Evolutionary conservation across 129 eudicot genomes (phyloP).

Genomic region (Escallonia rubra): DNA sequence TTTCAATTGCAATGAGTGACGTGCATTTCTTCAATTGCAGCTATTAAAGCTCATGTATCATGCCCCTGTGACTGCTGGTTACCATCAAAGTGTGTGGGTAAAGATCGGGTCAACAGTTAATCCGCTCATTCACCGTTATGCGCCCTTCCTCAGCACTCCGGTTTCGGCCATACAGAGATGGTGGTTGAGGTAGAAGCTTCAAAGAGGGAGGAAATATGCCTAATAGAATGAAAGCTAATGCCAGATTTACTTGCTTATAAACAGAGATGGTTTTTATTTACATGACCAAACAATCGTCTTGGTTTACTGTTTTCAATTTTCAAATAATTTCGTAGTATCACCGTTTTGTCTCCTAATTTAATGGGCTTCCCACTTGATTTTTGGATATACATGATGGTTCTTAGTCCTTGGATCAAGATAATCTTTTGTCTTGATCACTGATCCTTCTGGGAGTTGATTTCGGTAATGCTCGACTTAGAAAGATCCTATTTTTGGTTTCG

Average conservation of each 20-base stretch:
- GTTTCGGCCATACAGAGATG: constrained; percentile 64
- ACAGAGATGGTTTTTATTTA: too few relatives aligned
- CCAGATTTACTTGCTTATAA: too few relatives aligned
- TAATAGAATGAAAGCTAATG: too few relatives aligned
- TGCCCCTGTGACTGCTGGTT: constrained; percentile 81
- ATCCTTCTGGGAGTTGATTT: too few relatives aligned
- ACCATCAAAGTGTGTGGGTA: constrained; percentile 88
- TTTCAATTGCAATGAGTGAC: neutral
- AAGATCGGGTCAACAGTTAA: constrained; percentile 59
- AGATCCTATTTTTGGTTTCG: too few relatives aligned
- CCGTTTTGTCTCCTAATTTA: too few relatives aligned
- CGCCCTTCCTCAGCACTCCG: constrained; percentile 72
- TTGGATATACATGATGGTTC: too few relatives aligned
- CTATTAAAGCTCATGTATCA: constrained; percentile 94
- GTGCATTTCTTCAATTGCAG: constrained; percentile 29
- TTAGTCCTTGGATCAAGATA: too few relatives aligned
- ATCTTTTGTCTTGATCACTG: too few relatives aligned
- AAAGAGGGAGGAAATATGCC: neutral
- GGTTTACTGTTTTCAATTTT: neutral
- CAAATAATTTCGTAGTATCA: too few relatives aligned
- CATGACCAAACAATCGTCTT: neutral
- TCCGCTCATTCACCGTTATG: constrained; percentile 66
- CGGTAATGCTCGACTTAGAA: too few relatives aligned
- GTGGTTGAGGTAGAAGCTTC: constrained; percentile 64
- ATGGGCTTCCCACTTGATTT: too few relatives aligned